Evolutionary conservation across 2,329 filamentous ascomycete genomes (phyloP).

Genomic region (Cordyceps pruinosa): DNA sequence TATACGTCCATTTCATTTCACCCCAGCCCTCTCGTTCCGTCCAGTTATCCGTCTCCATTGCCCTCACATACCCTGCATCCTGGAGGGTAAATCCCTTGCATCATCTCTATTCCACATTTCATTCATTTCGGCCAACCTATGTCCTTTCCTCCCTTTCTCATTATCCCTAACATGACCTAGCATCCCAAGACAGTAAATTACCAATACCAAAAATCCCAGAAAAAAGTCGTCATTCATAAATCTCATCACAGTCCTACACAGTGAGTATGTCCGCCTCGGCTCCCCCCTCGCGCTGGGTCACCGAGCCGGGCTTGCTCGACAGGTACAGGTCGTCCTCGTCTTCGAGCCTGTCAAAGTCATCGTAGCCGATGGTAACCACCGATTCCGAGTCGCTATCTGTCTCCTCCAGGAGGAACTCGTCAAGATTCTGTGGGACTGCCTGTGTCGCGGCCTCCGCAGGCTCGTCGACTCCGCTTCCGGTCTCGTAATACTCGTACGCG

Average conservation of each 20-base stretch:
- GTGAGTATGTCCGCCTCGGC: background rate
- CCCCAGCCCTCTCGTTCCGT: background rate
- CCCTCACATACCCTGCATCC: too few species aligned
- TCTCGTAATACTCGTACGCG: constrained; percentile 27
- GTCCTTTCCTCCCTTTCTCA: background rate
- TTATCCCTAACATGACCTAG: background rate
- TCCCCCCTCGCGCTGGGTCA: background rate
- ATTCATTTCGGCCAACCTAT: background rate
- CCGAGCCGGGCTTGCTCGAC: background rate
- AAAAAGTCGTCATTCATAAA: background rate
- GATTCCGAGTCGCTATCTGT: constrained; percentile 15
- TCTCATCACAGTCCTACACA: background rate
- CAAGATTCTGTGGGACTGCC: constrained; percentile 6
- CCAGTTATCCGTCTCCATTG: too few species aligned
- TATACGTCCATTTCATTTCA: too few species aligned
- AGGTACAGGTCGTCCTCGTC: background rate
- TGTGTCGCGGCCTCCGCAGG: constrained; percentile 22
- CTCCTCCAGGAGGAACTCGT: constrained; percentile 17
- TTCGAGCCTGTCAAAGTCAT: background rate
- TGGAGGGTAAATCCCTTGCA: background rate
- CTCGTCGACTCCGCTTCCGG: constrained; percentile 26
- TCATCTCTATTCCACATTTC: background rate
- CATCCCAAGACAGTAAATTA: background rate
- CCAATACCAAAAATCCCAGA: background rate
- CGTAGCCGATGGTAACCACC: background rate